Evolutionary conservation across 1,139 yeast genomes (phyloP).

Genomic region (Kodamaea ohmeri): DNA sequence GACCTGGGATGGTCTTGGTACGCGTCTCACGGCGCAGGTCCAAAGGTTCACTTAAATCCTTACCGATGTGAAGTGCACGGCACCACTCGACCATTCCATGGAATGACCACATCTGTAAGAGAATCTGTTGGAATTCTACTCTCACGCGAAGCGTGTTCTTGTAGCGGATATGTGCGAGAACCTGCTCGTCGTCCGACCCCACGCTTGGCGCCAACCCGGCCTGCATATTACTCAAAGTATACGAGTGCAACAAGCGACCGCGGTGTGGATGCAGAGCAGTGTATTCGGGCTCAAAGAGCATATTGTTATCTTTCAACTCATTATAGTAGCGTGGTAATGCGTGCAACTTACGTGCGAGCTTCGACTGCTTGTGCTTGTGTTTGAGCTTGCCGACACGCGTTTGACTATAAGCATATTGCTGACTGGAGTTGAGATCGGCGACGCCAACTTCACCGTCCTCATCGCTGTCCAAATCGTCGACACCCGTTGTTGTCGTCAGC

Average conservation of each 20-base stretch:
- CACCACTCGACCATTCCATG: conserved; percentile 42
- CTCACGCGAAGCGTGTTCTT: conserved; percentile 39
- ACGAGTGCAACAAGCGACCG: conserved; percentile 27
- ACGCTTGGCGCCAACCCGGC: conserved; percentile 42
- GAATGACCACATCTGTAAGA: conserved; percentile 46
- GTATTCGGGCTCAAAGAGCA: conserved; percentile 39
- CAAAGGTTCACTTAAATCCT: conserved; percentile 36
- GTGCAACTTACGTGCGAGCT: conserved; percentile 16
- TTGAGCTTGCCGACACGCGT: conserved; percentile 19
- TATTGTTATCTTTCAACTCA: conserved; percentile 27
- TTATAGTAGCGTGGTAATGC: conserved; percentile 21
- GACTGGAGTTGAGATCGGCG: conserved; percentile 14
- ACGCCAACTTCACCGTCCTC: conserved; percentile 13
- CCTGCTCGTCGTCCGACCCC: conserved; percentile 25
- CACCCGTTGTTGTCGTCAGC: conserved; percentile 10
- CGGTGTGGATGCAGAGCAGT: conserved; percentile 19
- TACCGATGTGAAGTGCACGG: conserved; percentile 33
- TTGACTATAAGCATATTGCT: conserved; percentile 12
- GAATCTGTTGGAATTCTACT: conserved; percentile 40
- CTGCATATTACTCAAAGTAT: conserved; percentile 32
- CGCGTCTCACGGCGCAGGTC: conserved; percentile 30
- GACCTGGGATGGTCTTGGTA: conserved; percentile 34
- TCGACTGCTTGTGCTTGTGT: conserved; percentile 16
- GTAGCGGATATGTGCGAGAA: conserved; percentile 33
- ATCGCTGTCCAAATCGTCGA: conserved; percentile 10